A percentile compares a stretch with the other conserved stretches of the same genome.
These are phyloP conservation scores for Sclerospora graminicola DNA, from an alignment of 352 stramenopile species.

Conservation along the genomic window DNA sequence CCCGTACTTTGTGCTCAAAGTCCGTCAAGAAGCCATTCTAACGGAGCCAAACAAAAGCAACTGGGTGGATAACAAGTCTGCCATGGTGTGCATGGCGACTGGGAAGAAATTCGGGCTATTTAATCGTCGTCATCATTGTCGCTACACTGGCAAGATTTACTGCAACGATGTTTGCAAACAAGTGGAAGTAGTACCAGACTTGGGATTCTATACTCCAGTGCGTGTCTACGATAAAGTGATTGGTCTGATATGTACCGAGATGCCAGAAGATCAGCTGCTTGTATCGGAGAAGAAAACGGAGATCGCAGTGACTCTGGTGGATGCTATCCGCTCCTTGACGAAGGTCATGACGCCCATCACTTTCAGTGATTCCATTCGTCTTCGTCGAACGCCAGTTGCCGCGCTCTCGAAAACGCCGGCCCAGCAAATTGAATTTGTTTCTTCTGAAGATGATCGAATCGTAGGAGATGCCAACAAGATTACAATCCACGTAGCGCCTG, in stretches of 20 bases:
- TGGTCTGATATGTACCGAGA: slow-evolving; percentile 74
- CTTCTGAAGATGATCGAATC: slow-evolving; percentile 30
- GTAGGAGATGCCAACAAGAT: slow-evolving; percentile 32
- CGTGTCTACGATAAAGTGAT: slow-evolving; percentile 72
- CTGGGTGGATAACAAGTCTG: slow-evolving; percentile 77
- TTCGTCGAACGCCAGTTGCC: slow-evolving; percentile 35
- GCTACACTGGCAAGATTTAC: slow-evolving; percentile 82
- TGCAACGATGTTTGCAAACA: slow-evolving; percentile 75
- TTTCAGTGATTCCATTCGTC: slow-evolving; percentile 53
- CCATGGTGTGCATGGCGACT: slow-evolving; percentile 78
- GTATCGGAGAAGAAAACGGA: slow-evolving; percentile 82
- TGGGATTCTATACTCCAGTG: slow-evolving; percentile 70
- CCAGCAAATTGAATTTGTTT: slow-evolving; percentile 60
- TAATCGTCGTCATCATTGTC: slow-evolving; percentile 80
- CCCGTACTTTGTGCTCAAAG: slow-evolving; percentile 60
- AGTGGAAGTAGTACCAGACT: slow-evolving; percentile 65
- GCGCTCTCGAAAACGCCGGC: slow-evolving; percentile 42
- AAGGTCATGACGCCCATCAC: slow-evolving; percentile 54
- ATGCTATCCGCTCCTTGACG: slow-evolving; percentile 47
- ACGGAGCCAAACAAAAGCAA: slow-evolving; percentile 65
- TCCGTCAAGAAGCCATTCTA: slow-evolving; percentile 44
- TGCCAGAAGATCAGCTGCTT: slow-evolving; percentile 72
- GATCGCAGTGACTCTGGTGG: slow-evolving; percentile 75
- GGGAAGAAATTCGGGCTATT: slow-evolving; percentile 85
- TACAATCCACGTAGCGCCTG: slow-evolving; percentile 45